Evolutionary conservation across 2,329 filamentous ascomycete genomes (phyloP), one percentile per base, ranked within the genome.

Genomic region (Fusarium chaquense): DNA sequence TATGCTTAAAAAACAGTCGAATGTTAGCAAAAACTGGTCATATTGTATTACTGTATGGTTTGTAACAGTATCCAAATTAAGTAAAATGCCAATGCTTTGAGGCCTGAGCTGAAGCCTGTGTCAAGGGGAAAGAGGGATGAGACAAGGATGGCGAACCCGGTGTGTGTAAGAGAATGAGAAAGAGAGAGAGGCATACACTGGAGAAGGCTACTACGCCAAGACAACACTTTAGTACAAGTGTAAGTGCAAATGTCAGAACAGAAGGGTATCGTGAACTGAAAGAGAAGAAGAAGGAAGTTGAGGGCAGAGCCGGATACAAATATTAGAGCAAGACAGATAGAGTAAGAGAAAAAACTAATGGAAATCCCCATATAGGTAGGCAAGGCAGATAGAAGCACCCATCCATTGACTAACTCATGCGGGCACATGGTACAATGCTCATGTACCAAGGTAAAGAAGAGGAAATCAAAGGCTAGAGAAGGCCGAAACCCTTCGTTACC

Each of bases 11-110:
- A 62, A 62, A 65, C 65, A 12, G n/a, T 73, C 73, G 63, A 63
- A 69, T 66, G 71, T 75, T 71, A 74, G 73, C 69, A 59, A 52
- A 20, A 67, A 47, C 32, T 46, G 65, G 66, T 69, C 58, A 62
- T 32, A 32, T 51, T 38, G n/a, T 56, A 62, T 44, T 35, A 28
- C 26, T 46, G 22, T 46, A 32, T 18, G n/a, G n/a, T 15, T 13
- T 32, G 28, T 32, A 32, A 32, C 28, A 67, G 62, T 50, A 50
- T 41, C n/a, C 40, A 51, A 60, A 35, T 53, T 24, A 58, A 60
- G 50, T 12, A 54, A 51, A 68, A 54, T 51, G 54, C 60, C 62
- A 67, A 67, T 70, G 67, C 67, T 64, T 57, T 46, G 46, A 60
- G 67, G 58, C 53, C 62, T 67, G 58, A 64, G 50, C 30, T 44